Percentiles rank a stretch among this genome's conserved stretches.
Evolutionary conservation across 257 asterid genomes (phyloP).

Genomic region (Solanum arcanum): DNA sequence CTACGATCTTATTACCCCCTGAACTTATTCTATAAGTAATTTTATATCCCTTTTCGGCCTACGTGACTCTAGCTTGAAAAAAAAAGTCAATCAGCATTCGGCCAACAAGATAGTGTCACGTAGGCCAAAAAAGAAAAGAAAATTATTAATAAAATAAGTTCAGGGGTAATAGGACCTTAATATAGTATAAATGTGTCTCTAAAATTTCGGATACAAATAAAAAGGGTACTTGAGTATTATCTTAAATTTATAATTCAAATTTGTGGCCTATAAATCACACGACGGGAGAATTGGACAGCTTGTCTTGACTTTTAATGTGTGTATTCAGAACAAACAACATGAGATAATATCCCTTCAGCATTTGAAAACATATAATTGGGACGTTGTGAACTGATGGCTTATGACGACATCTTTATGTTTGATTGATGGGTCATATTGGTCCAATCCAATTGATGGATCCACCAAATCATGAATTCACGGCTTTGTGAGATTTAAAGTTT

Average conservation of each 20-base stretch:
- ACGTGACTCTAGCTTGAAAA: too few species aligned
- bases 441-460: neutral
- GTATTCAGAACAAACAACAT: neutral
- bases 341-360: neutral
- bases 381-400: neutral
- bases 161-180: too few species aligned
- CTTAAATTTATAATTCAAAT: neutral
- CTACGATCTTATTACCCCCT: too few species aligned
- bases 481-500: neutral
- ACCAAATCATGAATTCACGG: fast-evolving
- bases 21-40: too few species aligned
- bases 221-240: too few species aligned
- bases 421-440: neutral
- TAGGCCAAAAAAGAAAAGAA: too few species aligned
- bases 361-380: neutral
- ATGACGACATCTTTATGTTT: neutral
- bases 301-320: neutral
- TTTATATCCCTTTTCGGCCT: too few species aligned
- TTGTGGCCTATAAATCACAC: neutral
- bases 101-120: too few species aligned
- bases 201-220: too few species aligned
- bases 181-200: too few species aligned
- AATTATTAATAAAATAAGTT: neutral
- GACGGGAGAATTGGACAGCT: neutral
- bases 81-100: too few species aligned